phyloP scores from a whole-genome alignment of 768 basidiomycete genomes.

The Fistulinella prunicolor region DNA sequence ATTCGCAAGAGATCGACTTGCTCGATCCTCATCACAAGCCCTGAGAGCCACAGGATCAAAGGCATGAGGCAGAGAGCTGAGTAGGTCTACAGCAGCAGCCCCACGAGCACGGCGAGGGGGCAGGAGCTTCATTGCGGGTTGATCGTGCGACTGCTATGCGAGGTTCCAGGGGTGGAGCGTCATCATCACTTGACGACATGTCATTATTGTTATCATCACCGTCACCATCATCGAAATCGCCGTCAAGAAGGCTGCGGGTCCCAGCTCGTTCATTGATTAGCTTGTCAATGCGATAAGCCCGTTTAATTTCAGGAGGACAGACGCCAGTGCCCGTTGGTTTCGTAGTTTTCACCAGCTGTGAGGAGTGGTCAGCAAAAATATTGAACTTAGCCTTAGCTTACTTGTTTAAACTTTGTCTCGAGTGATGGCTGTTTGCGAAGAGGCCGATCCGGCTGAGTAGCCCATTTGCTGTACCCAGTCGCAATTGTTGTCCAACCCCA shows the following conservation, averaged over 20 bases:
- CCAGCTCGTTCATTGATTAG: conserved; percentile 25
- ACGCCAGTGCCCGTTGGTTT: conserved; percentile 27
- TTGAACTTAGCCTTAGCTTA: not conserved
- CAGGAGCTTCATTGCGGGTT: conserved; percentile 2
- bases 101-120: conserved; percentile 3
- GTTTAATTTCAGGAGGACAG: conserved; percentile 19
- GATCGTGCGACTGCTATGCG: conserved; percentile 3
- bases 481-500: not conserved
- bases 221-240: conserved; percentile 9
- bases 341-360: conserved; percentile 18
- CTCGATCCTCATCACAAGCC: conserved; percentile 22
- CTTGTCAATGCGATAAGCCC: conserved; percentile 25
- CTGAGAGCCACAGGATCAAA: conserved; percentile 27
- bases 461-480: not conserved
- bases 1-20: conserved; percentile 21
- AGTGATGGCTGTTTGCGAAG: conserved; percentile 1
- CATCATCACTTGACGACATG: not conserved
- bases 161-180: not conserved
- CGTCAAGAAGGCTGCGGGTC: conserved; percentile 22
- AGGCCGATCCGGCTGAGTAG: not conserved
- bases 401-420: conserved; percentile 26
- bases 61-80: conserved; percentile 15
- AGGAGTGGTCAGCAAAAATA: not conserved
- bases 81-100: conserved; percentile 18
- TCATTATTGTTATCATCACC: not conserved